Evolutionary conservation across 148 eudicot species (phyloP).

Genomic region (Dysphania ambrosioides): DNA sequence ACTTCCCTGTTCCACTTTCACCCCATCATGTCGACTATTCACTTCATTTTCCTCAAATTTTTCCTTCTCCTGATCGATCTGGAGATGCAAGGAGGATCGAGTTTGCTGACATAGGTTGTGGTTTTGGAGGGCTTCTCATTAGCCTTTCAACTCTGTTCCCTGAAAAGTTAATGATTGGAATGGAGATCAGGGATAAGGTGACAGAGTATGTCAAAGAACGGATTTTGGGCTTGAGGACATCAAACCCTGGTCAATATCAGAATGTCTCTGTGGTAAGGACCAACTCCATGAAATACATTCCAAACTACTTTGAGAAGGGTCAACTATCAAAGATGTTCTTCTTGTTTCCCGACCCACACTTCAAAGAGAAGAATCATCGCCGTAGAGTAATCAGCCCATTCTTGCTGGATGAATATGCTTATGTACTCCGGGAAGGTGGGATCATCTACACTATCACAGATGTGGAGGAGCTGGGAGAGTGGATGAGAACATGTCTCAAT

Average conservation of each 20-base stretch:
- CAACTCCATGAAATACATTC: conserved; percentile 97
- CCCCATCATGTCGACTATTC: conserved; percentile 76
- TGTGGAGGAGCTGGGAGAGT: conserved; percentile 89
- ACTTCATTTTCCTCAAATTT: conserved; percentile 56
- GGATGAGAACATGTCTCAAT: conserved; percentile 86
- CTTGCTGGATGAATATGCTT: conserved; percentile 87
- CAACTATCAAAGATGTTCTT: conserved; percentile 91
- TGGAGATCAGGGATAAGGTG: conserved; percentile 93
- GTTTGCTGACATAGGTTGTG: conserved; percentile 94
- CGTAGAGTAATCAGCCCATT: conserved; percentile 77
- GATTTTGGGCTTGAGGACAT: conserved; percentile 55
- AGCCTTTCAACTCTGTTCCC: conserved; percentile 77
- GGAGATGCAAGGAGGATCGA: conserved; percentile 47
- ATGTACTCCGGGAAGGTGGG: conserved; percentile 74
- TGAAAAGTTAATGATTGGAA: conserved; percentile 82
- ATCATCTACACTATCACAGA: conserved; percentile 85
- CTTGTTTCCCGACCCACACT: conserved; percentile 93
- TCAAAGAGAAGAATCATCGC: conserved; percentile 92
- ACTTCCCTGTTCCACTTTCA: conserved; percentile 80
- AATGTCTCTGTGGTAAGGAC: conserved; percentile 81
- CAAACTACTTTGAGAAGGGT: conserved; percentile 80
- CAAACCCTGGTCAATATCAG: conserved; percentile 71
- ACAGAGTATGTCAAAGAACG: conserved; percentile 91
- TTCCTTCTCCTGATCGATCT: conserved; percentile 33
- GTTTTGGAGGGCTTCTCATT: conserved; percentile 87